Evolutionary conservation across 345 rosid genomes (phyloP).

Genomic region (Citrus australasica): DNA sequence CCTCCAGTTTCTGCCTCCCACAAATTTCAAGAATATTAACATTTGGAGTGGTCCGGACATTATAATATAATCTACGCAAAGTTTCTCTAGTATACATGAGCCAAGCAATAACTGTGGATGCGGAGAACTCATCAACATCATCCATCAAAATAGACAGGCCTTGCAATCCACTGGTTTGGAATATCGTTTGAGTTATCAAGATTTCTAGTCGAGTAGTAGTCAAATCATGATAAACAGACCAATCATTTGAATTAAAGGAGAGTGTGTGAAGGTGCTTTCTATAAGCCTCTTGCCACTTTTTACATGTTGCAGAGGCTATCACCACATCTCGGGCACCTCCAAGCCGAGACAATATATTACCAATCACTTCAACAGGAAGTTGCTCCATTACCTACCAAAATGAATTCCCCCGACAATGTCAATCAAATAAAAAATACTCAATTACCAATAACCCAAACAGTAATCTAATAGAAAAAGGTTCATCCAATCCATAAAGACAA

Average conservation of each 20-base stretch:
- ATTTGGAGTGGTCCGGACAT: conserved; percentile 57
- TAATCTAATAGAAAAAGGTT: not conserved
- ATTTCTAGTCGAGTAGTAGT: conserved; percentile 59
- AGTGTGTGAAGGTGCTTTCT: conserved; percentile 64
- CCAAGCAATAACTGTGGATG: conserved; percentile 79
- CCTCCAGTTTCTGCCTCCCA: conserved; percentile 75
- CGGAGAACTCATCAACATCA: conserved; percentile 57
- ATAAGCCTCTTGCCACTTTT: conserved; percentile 82
- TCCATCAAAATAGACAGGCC: conserved; percentile 69
- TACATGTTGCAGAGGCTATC: conserved; percentile 76
- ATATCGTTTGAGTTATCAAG: conserved; percentile 74
- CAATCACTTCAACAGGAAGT: conserved; percentile 87
- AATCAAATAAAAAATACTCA: not conserved
- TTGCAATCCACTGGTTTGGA: conserved; percentile 70
- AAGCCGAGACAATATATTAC: conserved; percentile 78
- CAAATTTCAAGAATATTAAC: conserved; percentile 81
- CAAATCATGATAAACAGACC: conserved; percentile 53
- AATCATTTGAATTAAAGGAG: conserved; percentile 68
- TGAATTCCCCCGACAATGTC: not conserved
- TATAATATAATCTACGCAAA: conserved; percentile 51
- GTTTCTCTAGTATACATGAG: conserved; percentile 76
- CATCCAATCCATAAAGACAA: conserved; percentile 9
- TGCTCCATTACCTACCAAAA: conserved; percentile 47
- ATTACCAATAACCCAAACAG: conserved; percentile 2
- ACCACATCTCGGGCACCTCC: conserved; percentile 81